Base-by-base conservation (phyloP, 2,329 filamentous ascomycete genomes). In the Pseudogymnoascus sp. region DNA sequence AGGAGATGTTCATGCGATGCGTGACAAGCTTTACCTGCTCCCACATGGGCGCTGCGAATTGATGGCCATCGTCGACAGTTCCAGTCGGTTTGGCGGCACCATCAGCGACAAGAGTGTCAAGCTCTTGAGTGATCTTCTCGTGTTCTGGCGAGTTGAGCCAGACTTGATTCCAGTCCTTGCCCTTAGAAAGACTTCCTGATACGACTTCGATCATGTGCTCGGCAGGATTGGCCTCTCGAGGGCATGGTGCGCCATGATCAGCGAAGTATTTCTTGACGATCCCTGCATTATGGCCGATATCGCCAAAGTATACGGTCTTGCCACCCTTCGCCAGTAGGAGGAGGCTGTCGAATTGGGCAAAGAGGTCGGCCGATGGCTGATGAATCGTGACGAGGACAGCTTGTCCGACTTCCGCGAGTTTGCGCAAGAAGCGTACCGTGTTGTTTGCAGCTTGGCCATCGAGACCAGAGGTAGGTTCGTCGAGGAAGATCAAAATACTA, bases 21-120 rank as follows among this genome's bases (percentile, higher is more conserved):
- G 82, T 81, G 43, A 89, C 87, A 60, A 88, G 77, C 65, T 78
- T 82, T 41, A 85, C 74, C 70, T 93, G 90, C 33, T 80, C 73
- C 66, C 70, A 75, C 64, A 91, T 82, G 0, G 87, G 80, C 6
- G 84, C 85, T 0, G 90, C 89, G 64, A 91, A 93, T 71, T 91
- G 88, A 58, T 84, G 78, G 63, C 83, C 88, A 59, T 80, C 76
- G 22, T 78, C 75, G 62, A 69, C 65, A 64, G 69, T 75, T 59
- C 71, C 75, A 0, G 73, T 70, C 1, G 77, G 71, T 64, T 75
- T 77, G 15, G 75, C 63, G 0, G 78, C 77, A 0, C 86, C 82
- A 3, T 82, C 80, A 1, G 76, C 69, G 63, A 85, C 81, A 64
- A 90, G 82, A 2, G 74, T 74, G 41, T 88, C 81, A 4, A 92